Evolutionary conservation across 2,329 filamentous ascomycete genomes (phyloP), one percentile per base, ranked within the genome.

Genomic region (Alternaria brassicae): DNA sequence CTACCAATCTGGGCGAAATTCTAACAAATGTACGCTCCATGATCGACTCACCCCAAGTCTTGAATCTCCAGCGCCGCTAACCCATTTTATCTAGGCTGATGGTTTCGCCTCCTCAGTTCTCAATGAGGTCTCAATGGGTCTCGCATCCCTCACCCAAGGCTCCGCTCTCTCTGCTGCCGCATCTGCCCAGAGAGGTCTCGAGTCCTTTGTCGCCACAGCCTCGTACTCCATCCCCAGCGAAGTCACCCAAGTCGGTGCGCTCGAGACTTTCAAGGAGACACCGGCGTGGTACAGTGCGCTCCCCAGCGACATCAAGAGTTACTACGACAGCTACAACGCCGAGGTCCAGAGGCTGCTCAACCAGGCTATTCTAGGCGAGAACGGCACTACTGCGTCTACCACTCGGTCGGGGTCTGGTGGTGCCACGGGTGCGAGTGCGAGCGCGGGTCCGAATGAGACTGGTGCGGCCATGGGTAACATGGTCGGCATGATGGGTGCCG

Each of bases 261-360:
- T 69, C 2, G 60, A 62, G 41, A 67, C 65, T 0, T 65, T 67
- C 53, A 69, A 66, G 2, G 58, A 56, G 2, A 55, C 61, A 21
- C 68, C 69, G 0, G 61, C 41, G 0, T 72, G 70, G 70, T 72
- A 70, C 56, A 62, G 52, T 21, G 68, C 67, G 34, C 62, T 72
- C 13, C 70, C 70, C 3, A 65, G 58, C 53, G 62, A 72, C 23
- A 53, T 72, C 19, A 69, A 67, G 63, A 63, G 58, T 40, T 69
- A 70, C 60, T 69, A 69, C 23, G 70, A 71, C 19, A 53, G 51
- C 39, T 62, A 66, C 49, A 70, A 70, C 45, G 36, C 55, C 13
- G 47, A 50, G 4, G 62, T 66, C 2, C 66, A 70, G 60, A 62
- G 58, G 13, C 44, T 70, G 9, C 23, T 70, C 23, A 60, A 65